These are phyloP conservation scores for Cerrena zonata DNA, from an alignment of 1,284 basidiomycete species.

Conservation along the genomic window DNA sequence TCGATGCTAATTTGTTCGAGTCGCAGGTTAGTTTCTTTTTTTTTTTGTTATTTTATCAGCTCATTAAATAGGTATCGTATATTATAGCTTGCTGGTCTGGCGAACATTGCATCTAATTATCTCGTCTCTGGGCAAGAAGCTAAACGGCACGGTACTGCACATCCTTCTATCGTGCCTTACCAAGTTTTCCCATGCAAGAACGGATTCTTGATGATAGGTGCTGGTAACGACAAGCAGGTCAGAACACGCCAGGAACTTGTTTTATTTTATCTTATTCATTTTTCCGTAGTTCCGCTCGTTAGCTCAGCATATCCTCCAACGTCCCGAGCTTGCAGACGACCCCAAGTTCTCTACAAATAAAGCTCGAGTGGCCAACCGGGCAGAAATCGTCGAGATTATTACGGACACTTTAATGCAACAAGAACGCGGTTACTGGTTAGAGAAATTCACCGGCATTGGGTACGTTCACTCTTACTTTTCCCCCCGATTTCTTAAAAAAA, in stretches of 20 bases:
- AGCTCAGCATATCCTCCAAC: slow-evolving; percentile 52
- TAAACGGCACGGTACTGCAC: slow-evolving; percentile 83
- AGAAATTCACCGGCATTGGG: slow-evolving; percentile 71
- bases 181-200: slow-evolving; percentile 86
- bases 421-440: slow-evolving; percentile 68
- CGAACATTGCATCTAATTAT: slow-evolving; percentile 92
- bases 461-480: slow-evolving; percentile 30
- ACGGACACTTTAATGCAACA: slow-evolving; percentile 53
- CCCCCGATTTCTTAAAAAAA: too few relatives aligned
- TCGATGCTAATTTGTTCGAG: slow-evolving; percentile 87
- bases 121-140: slow-evolving; percentile 84
- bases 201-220: slow-evolving; percentile 90
- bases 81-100: slow-evolving; percentile 78
- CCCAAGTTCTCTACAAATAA: slow-evolving; percentile 69
- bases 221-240: slow-evolving; percentile 86
- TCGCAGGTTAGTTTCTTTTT: slow-evolving; percentile 51
- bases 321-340: slow-evolving; percentile 53
- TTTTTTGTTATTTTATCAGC: slow-evolving; percentile 14
- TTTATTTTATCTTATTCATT: not conserved
- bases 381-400: slow-evolving; percentile 69
- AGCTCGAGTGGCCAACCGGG: slow-evolving; percentile 72
- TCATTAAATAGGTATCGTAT: slow-evolving; percentile 8
- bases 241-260: slow-evolving; percentile 9
- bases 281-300: slow-evolving; percentile 61
- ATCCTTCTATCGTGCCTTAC: slow-evolving; percentile 88